Evolutionary conservation across 1,284 basidiomycete genomes (phyloP), one percentile per base, ranked within the genome.

Genomic region (Irpex rosettiformis): DNA sequence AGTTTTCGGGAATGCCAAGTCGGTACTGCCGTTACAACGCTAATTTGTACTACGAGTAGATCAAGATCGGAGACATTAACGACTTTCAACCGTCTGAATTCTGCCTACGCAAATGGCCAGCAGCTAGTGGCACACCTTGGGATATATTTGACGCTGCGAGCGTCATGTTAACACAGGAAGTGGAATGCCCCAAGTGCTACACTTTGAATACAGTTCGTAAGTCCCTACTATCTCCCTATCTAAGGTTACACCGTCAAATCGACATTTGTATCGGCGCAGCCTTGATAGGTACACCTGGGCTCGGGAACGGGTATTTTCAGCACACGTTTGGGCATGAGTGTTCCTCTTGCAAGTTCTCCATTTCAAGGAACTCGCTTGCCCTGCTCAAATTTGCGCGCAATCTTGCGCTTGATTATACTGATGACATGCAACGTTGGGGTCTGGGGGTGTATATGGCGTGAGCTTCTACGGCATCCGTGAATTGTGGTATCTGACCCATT

Each of bases 381-480:
- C 45, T 52, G 11, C 28, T 25, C 25, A 57, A 57, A 27, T 57
- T 57, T 52, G 56, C 37, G 18, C 25, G 33, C 24, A 42, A 52
- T 37, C 18, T 57, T 22, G 29, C 33, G 13, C 47, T 42, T 21
- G 56, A 57, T 52, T 43, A 47, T 40, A 30, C 48, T 22, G 33
- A 55, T 4, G 51, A 58, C 33, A 21, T 52, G 6, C 24, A 22
- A 11, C 13, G 4, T 7, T 60, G 48, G 27, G 55, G 33, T 13
- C 18, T 43, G 7, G 58, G 54, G 13, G 58, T 60, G 21, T 60
- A 47, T 47, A 33, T 60, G 11, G 54, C 58, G 58, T 60, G 49
- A 33, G 55, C 33, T 28, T 10, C 8, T 6, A 7, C 48, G 8
- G 10, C 27, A 27, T n/a, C 48, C 27, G 11, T 11, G 27, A 25